These are phyloP conservation scores for Hemisphaericaspora xylofermentans DNA, from an alignment of 1,139 yeast genomes.

Conservation along the genomic window DNA sequence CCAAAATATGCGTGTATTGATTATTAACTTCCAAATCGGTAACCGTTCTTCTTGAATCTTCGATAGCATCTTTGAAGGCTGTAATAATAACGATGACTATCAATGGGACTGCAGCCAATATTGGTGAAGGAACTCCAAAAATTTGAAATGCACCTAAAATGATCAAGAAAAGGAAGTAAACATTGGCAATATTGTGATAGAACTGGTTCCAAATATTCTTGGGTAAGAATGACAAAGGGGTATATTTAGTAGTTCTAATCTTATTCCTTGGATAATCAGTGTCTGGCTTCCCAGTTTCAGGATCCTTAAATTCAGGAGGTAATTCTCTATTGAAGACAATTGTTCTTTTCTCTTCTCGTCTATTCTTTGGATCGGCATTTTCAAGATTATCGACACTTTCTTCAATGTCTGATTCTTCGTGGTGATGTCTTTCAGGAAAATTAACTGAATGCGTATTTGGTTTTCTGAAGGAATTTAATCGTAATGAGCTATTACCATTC, in stretches of 20 bases:
- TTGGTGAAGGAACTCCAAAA: slow-evolving; percentile 60
- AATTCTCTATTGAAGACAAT: slow-evolving; percentile 69
- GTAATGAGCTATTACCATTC: slow-evolving; percentile 8
- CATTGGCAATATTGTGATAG: slow-evolving; percentile 51
- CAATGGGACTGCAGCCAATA: slow-evolving; percentile 56
- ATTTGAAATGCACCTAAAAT: slow-evolving; percentile 54
- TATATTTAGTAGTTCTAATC: slow-evolving; percentile 60
- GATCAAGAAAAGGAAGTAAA: slow-evolving; percentile 51
- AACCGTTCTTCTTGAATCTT: slow-evolving; percentile 53
- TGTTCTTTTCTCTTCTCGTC: slow-evolving; percentile 46
- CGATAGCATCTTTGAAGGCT: slow-evolving; percentile 57
- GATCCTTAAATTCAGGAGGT: slow-evolving; percentile 61
- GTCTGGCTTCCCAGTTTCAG: slow-evolving; percentile 32
- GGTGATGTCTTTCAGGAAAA: slow-evolving; percentile 27
- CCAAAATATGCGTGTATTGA: slow-evolving; percentile 46
- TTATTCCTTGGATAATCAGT: slow-evolving; percentile 50
- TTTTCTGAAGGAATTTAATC: slow-evolving; percentile 15
- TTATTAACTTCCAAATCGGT: slow-evolving; percentile 57
- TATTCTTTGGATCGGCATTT: slow-evolving; percentile 39
- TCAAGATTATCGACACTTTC: slow-evolving; percentile 19
- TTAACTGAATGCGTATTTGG: slow-evolving; percentile 24
- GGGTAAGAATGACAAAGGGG: slow-evolving; percentile 55
- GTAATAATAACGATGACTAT: slow-evolving; percentile 57
- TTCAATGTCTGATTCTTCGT: slow-evolving; percentile 16
- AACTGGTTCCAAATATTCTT: slow-evolving; percentile 53